phyloP scores from a whole-genome alignment of 345 rosid genomes.

The Camelina neglecta region DNA sequence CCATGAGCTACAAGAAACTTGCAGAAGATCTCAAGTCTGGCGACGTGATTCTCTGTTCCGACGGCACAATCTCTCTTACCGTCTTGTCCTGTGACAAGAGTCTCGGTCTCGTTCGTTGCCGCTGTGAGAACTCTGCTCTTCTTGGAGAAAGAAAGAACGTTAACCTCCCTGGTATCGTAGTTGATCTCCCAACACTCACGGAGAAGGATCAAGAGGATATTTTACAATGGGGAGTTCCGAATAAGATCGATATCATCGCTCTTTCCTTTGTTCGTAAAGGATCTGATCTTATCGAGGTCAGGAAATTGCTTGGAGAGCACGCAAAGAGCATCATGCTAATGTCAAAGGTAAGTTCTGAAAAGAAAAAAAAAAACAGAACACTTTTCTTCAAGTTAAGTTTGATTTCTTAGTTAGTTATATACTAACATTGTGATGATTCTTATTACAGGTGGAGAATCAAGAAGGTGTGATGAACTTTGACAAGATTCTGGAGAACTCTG shows the following conservation, averaged over 20 bases:
- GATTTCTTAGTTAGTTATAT: background rate
- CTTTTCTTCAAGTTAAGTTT: background rate
- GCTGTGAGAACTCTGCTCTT: constrained; percentile 60
- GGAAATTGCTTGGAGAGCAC: constrained; percentile 52
- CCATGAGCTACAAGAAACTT: constrained; percentile 68
- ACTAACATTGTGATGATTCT: background rate
- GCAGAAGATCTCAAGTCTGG: constrained; percentile 58
- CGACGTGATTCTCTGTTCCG: constrained; percentile 58
- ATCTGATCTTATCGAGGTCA: constrained; percentile 58
- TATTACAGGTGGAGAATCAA: constrained; percentile 68
- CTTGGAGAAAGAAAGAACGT: constrained; percentile 71
- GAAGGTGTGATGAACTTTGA: constrained; percentile 72
- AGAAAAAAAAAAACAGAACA: background rate
- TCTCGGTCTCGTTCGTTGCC: constrained; percentile 55
- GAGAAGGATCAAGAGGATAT: constrained; percentile 67
- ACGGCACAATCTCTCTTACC: constrained; percentile 59
- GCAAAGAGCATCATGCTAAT: constrained; percentile 52
- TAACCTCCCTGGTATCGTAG: constrained; percentile 67
- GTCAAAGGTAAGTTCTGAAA: constrained; percentile 23
- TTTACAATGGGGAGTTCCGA: constrained; percentile 63
- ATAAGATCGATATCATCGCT: constrained; percentile 63
- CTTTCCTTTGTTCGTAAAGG: constrained; percentile 69
- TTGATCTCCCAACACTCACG: constrained; percentile 66
- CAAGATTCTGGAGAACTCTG: constrained; percentile 60
- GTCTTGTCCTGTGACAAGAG: constrained; percentile 54